phyloP scores from a whole-genome alignment of 106 monocot genomes.

The Agapanthus africanus region DNA sequence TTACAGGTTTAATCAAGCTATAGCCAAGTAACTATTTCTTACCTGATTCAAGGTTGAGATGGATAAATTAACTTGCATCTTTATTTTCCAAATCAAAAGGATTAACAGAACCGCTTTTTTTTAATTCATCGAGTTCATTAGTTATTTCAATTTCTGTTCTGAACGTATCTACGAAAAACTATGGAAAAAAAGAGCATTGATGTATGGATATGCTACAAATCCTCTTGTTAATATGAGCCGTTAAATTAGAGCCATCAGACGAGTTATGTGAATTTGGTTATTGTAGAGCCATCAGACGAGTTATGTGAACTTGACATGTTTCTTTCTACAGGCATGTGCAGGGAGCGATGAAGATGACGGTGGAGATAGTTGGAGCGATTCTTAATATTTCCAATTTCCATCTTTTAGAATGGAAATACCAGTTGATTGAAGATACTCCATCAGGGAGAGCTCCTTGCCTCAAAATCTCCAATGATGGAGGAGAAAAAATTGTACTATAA shows the following conservation, averaged over 20 bases:
- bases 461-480: background rate
- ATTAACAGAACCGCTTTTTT: too few species aligned
- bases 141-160: background rate
- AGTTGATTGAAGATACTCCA: background rate
- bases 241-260: background rate
- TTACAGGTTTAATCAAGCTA: too few species aligned
- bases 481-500: background rate
- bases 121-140: too few species aligned
- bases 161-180: background rate
- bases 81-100: too few species aligned
- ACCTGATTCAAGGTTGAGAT: too few species aligned
- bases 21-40: too few species aligned
- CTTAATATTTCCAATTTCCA: conserved; percentile 14
- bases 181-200: too few species aligned
- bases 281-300: background rate
- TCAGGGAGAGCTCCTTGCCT: background rate
- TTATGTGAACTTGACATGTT: background rate
- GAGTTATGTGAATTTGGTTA: background rate
- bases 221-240: background rate
- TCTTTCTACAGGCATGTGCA: conserved; percentile 56
- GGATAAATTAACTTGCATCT: too few species aligned
- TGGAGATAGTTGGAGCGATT: conserved; percentile 61
- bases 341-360: conserved; percentile 84
- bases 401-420: background rate
- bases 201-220: background rate